These are phyloP conservation scores for Primulina tabacum DNA, from an alignment of 257 asterid genomes.

Conservation along the genomic window DNA sequence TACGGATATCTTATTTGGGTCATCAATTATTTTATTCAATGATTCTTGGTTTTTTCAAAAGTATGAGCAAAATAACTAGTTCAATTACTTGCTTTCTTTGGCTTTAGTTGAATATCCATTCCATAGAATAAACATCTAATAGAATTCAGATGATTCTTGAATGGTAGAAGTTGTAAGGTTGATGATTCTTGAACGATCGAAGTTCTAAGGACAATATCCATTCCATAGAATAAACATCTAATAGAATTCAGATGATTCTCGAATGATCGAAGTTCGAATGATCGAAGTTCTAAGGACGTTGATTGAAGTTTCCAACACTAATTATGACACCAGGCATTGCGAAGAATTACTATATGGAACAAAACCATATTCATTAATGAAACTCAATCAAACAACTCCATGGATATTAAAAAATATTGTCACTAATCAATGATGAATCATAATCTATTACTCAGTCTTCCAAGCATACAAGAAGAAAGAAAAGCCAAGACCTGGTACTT, in stretches of 20 bases:
- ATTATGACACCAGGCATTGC: constrained; percentile 1
- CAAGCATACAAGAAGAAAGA: constrained; percentile 74
- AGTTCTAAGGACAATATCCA: background rate
- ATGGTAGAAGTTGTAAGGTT: too few species aligned
- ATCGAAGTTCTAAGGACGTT: background rate
- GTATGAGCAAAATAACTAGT: background rate
- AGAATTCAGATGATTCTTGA: background rate
- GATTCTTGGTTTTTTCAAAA: background rate
- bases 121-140: background rate
- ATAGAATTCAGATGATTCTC: background rate
- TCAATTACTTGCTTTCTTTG: background rate
- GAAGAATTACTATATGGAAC: background rate
- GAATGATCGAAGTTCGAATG: background rate
- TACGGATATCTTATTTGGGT: too few species aligned
- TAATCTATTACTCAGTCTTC: constrained; percentile 55
- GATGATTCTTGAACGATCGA: too few species aligned
- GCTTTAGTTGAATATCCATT: background rate
- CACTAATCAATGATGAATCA: constrained; percentile 22
- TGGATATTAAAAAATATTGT: constrained; percentile 25
- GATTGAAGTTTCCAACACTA: background rate
- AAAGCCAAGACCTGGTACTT: constrained; percentile 61
- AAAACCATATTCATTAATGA: constrained; percentile 19
- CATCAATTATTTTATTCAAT: background rate
- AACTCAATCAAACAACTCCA: constrained; percentile 24
- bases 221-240: background rate